Conservation (phyloP, 208 protist species). For the Sergeia podlipaevii region DNA sequence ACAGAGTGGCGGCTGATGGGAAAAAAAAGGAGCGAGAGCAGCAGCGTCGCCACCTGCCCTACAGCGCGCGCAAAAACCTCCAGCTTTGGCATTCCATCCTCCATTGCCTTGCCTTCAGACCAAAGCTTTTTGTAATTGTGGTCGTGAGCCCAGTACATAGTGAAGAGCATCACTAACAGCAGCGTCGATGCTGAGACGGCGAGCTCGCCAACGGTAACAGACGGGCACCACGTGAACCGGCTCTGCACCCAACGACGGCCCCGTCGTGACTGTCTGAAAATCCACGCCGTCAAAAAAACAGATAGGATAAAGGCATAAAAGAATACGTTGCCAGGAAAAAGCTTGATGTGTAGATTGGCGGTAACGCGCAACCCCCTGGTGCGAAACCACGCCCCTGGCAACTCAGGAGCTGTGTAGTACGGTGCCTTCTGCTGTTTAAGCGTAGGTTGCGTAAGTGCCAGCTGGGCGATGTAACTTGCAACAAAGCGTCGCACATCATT, state of each 20-base stretch:
- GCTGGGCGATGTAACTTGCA: slow-evolving; percentile 19
- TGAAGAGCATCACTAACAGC: slow-evolving; percentile 34
- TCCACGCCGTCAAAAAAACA: slow-evolving; percentile 16
- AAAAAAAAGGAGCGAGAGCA: slow-evolving; percentile 55
- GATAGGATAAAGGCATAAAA: slow-evolving; percentile 49
- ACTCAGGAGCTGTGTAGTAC: slow-evolving; percentile 32
- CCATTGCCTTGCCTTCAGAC: background rate
- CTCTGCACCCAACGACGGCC: slow-evolving; percentile 16
- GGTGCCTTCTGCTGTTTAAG: slow-evolving; percentile 4
- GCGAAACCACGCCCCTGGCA: slow-evolving; percentile 35
- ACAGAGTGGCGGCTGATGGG: slow-evolving; percentile 47
- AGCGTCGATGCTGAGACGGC: slow-evolving; percentile 23
- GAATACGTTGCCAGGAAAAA: slow-evolving; percentile 63
- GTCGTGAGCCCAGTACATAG: slow-evolving; percentile 56
- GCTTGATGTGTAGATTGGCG: slow-evolving; percentile 32
- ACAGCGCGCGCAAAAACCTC: slow-evolving; percentile 41
- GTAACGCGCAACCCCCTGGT: slow-evolving; percentile 28
- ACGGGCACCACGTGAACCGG: slow-evolving; percentile 13
- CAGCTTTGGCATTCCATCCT: slow-evolving; percentile 1
- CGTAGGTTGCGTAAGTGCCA: slow-evolving; percentile 7
- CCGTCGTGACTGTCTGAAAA: slow-evolving; percentile 20
- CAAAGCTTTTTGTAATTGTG: slow-evolving; percentile 50
- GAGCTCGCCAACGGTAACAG: slow-evolving; percentile 24
- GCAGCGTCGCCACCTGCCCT: slow-evolving; percentile 52
- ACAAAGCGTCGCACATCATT: slow-evolving; percentile 34